Evolutionary conservation across 495 filamentous ascomycete species (phyloP).

Genomic region (Choiromyces venosus): DNA sequence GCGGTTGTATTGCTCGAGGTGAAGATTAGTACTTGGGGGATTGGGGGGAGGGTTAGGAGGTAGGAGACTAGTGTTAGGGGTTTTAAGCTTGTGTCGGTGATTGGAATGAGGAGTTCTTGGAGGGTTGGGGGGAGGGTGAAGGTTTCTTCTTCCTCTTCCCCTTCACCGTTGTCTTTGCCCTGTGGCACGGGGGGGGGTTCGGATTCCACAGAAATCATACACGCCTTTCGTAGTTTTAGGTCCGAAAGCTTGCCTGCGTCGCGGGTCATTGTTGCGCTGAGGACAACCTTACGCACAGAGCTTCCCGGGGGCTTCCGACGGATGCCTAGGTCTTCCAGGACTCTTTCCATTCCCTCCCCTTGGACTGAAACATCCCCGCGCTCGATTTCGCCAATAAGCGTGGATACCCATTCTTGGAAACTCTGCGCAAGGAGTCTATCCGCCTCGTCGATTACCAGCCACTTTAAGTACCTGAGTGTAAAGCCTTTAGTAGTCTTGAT

Average conservation of each 20-base stretch:
- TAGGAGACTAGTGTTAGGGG: constrained; percentile 67
- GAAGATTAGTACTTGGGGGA: constrained; percentile 65
- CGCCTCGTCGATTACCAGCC: constrained; percentile 90
- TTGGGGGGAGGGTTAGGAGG: constrained; percentile 48
- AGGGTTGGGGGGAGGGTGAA: constrained; percentile 65
- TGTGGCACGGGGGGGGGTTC: constrained; percentile 22
- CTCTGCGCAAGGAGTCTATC: constrained; percentile 85
- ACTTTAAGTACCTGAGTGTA: constrained; percentile 64
- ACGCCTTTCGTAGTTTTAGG: constrained; percentile 67
- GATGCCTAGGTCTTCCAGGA: constrained; percentile 37
- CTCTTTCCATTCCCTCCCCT: constrained; percentile 11
- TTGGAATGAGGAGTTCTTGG: constrained; percentile 65
- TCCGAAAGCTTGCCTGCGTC: constrained; percentile 74
- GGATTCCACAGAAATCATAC: constrained; percentile 66
- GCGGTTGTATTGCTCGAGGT: constrained; percentile 82
- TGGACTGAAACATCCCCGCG: background rate
- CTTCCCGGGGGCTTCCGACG: constrained; percentile 22
- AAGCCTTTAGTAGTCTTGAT: constrained; percentile 77
- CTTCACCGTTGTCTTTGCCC: constrained; percentile 25
- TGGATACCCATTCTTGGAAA: constrained; percentile 84
- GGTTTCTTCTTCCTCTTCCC: constrained; percentile 33
- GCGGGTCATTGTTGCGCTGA: constrained; percentile 90
- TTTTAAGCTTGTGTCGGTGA: constrained; percentile 71
- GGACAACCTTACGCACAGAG: constrained; percentile 40
- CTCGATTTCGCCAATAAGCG: constrained; percentile 60